Evolutionary conservation across 495 filamentous ascomycete species (phyloP).

Genomic region (Neurospora sublineolata): DNA sequence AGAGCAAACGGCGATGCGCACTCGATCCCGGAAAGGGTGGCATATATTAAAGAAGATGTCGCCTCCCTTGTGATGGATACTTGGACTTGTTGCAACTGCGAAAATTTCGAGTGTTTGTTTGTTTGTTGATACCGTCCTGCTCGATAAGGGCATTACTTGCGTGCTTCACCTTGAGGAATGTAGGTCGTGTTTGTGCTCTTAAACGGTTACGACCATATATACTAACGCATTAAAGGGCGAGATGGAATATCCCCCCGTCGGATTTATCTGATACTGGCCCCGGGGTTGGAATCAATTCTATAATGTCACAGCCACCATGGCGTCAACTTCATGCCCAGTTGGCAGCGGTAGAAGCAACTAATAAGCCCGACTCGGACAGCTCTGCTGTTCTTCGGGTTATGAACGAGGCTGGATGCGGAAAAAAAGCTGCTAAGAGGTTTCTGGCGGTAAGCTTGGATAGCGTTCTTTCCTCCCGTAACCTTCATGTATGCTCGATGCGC

Average conservation of each 20-base stretch:
- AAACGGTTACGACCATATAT: not conserved
- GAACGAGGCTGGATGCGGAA: not conserved
- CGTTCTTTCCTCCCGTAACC: too few species aligned
- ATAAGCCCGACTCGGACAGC: not conserved
- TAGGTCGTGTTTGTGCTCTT: not conserved
- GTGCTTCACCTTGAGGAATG: not conserved
- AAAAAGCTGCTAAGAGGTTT: not conserved
- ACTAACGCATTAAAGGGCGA: not conserved
- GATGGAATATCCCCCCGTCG: too few species aligned
- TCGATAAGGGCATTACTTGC: not conserved
- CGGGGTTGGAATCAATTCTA: not conserved
- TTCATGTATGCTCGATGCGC: not conserved
- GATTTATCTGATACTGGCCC: not conserved
- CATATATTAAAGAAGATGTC: too few species aligned
- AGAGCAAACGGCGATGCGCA: not conserved
- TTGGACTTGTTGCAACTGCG: too few species aligned
- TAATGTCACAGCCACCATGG: not conserved
- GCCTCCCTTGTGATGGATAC: too few species aligned
- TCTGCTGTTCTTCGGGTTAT: not conserved
- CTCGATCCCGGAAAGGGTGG: too few species aligned
- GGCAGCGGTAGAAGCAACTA: not conserved
- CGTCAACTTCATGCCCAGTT: not conserved
- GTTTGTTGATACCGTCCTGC: not conserved
- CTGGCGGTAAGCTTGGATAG: not conserved
- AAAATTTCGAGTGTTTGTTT: not conserved